A percentile compares a stretch with the other conserved stretches of the same genome.
phyloP scores from a whole-genome alignment of 1,284 basidiomycete genomes.

The Boletus smithii region DNA sequence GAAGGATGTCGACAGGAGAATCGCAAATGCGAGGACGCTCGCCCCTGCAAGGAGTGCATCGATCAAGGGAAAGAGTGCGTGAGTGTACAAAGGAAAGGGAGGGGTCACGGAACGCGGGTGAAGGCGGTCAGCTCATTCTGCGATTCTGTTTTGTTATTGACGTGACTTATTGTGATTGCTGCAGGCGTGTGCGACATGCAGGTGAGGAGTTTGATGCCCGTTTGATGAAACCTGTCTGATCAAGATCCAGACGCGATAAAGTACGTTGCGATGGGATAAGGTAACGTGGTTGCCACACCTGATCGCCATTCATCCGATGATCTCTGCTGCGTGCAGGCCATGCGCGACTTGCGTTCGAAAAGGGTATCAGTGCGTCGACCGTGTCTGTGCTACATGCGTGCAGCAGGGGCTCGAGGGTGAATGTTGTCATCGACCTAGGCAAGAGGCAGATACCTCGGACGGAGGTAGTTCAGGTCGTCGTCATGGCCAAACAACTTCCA shows the following conservation, averaged over 20 bases:
- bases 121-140: conserved; percentile 46
- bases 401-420: conserved; percentile 41
- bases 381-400: conserved; percentile 42
- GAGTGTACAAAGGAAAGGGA: conserved; percentile 47
- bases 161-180: conserved; percentile 10
- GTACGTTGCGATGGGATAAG: conserved; percentile 54
- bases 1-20: conserved; percentile 52
- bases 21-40: conserved; percentile 52
- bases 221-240: conserved; percentile 11
- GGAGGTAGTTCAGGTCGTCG: conserved; percentile 23
- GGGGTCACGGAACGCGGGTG: conserved; percentile 54
- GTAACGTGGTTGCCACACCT: conserved; percentile 28
- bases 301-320: background rate
- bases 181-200: conserved; percentile 56
- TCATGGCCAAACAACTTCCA: conserved; percentile 5
- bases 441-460: conserved; percentile 33
- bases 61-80: conserved; percentile 45
- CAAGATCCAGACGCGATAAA: conserved; percentile 49
- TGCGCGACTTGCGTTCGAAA: conserved; percentile 47
- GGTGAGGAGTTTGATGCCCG: conserved; percentile 36
- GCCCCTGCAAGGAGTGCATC: conserved; percentile 52
- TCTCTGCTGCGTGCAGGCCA: conserved; percentile 35
- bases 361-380: conserved; percentile 47
- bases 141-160: background rate
- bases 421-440: conserved; percentile 40